A percentile compares a stretch with the other conserved stretches of the same genome.
Evolutionary conservation across 352 stramenopile genomes (phyloP).

Genomic region (Phytopythium boreale): DNA sequence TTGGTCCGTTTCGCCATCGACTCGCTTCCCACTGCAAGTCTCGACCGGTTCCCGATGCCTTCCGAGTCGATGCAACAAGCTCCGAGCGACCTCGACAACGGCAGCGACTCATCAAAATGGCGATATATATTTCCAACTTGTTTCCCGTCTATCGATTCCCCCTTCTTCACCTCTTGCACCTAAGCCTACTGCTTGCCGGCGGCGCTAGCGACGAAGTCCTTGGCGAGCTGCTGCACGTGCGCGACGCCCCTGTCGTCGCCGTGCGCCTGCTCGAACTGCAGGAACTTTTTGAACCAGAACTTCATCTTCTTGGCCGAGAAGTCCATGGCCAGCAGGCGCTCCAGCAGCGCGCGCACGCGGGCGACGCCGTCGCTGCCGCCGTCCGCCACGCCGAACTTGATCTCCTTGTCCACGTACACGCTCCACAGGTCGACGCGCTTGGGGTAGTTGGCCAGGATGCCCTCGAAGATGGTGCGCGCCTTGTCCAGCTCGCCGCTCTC

Average conservation of each 20-base stretch:
- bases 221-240: slow-evolving; percentile 94
- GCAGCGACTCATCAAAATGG: no score
- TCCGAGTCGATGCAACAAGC: no score
- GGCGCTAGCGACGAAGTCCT: slow-evolving; percentile 88
- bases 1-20: no score
- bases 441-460: slow-evolving; percentile 91
- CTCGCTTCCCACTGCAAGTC: no score
- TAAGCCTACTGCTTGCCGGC: slow-evolving; percentile 29
- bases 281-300: slow-evolving; percentile 97
- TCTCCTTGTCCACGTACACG: slow-evolving; percentile 97
- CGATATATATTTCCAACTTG: neutral
- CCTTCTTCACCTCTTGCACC: neutral
- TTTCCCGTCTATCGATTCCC: neutral
- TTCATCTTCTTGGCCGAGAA: slow-evolving; percentile 98
- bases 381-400: slow-evolving; percentile 81
- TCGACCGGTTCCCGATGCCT: no score
- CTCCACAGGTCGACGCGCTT: slow-evolving; percentile 97
- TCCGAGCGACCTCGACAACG: no score
- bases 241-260: slow-evolving; percentile 85
- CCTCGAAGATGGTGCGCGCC: slow-evolving; percentile 94
- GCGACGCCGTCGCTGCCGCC: slow-evolving; percentile 32
- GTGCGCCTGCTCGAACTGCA: slow-evolving; percentile 92
- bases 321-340: slow-evolving; percentile 91
- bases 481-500: slow-evolving; percentile 92
- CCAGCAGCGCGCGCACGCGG: slow-evolving; percentile 88